phyloP scores from a whole-genome alignment of 73 alveolate genomes.

The Blepharisma stoltei region DNA sequence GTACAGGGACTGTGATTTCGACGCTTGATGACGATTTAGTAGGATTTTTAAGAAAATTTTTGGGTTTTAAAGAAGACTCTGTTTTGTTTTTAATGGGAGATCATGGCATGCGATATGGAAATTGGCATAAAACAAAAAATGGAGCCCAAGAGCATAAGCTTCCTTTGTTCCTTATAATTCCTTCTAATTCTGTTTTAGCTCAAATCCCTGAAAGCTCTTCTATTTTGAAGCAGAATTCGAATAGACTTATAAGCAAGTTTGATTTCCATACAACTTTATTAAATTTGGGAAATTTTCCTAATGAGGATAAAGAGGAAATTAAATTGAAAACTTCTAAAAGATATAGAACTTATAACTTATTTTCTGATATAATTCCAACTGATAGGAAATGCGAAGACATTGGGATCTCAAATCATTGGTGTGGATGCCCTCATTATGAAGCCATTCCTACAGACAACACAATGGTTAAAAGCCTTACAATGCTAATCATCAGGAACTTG shows the following conservation, averaged over 20 bases:
- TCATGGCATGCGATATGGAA: slow-evolving; percentile 34
- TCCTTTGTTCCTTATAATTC: slow-evolving; percentile 14
- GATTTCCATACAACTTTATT: slow-evolving; percentile 24
- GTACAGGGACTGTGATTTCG: slow-evolving; percentile 15
- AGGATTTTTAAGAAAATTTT: slow-evolving; percentile 4
- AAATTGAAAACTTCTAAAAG: not conserved
- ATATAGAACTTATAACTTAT: not conserved
- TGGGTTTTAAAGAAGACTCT: not conserved
- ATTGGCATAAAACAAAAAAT: not conserved
- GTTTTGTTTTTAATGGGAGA: slow-evolving; percentile 35
- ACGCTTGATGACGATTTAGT: slow-evolving; percentile 19
- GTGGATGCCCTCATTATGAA: slow-evolving; percentile 16
- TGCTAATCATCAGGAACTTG: too few relatives aligned
- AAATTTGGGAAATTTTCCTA: not conserved
- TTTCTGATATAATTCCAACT: not conserved
- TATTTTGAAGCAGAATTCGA: slow-evolving; percentile 9
- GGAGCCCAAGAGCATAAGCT: slow-evolving; percentile 25
- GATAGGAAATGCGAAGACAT: slow-evolving; percentile 27
- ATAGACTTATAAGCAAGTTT: slow-evolving; percentile 14
- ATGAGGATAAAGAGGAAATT: not conserved
- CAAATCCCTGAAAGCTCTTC: not conserved
- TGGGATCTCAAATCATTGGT: not conserved
- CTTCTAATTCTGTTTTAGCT: not conserved
- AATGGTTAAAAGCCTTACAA: too few relatives aligned
- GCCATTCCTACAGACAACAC: too few relatives aligned